These are phyloP conservation scores for Aaosphaeria pasadenensis DNA, from an alignment of 2,329 filamentous ascomycete genomes.

Conservation along the genomic window DNA sequence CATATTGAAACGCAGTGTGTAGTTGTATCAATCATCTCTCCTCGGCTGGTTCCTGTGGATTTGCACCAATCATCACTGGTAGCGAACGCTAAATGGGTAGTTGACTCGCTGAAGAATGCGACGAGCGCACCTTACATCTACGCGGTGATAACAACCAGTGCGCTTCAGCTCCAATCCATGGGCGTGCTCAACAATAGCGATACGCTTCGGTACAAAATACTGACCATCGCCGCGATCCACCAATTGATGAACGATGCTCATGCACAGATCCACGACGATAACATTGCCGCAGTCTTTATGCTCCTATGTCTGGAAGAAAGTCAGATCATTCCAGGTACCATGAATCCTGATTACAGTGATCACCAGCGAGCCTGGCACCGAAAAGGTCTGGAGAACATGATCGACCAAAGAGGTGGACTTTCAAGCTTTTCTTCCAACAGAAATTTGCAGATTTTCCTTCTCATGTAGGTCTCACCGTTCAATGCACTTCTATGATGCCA, in stretches of 20 bases:
- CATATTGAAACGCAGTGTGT: slow-evolving; percentile 5
- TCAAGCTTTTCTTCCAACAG: slow-evolving; percentile 20
- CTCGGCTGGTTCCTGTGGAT: slow-evolving; percentile 26
- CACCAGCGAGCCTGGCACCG: slow-evolving; percentile 21
- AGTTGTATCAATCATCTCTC: slow-evolving; percentile 20
- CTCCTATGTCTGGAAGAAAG: slow-evolving; percentile 31
- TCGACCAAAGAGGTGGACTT: slow-evolving; percentile 32
- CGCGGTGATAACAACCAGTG: slow-evolving; percentile 23
- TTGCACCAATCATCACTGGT: slow-evolving; percentile 14
- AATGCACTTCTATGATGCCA: too few species aligned
- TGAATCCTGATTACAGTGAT: slow-evolving; percentile 16
- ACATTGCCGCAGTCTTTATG: slow-evolving; percentile 31
- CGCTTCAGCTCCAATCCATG: slow-evolving; percentile 16
- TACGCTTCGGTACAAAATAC: slow-evolving; percentile 22
- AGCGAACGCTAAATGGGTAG: slow-evolving; percentile 24
- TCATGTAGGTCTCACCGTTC: slow-evolving; percentile 4
- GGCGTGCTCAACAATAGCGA: slow-evolving; percentile 5
- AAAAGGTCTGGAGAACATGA: slow-evolving; percentile 30
- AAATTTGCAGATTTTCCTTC: slow-evolving; percentile 29
- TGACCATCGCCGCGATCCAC: slow-evolving; percentile 26
- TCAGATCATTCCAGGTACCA: slow-evolving; percentile 16
- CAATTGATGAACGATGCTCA: slow-evolving; percentile 18
- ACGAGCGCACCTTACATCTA: slow-evolving; percentile 29
- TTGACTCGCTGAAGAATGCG: slow-evolving; percentile 16
- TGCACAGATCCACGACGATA: slow-evolving; percentile 23